Percentiles rank a stretch among this genome's conserved stretches.
Evolutionary conservation across 2,329 filamentous ascomycete species (phyloP).

Genomic region (Penicillium sp.): DNA sequence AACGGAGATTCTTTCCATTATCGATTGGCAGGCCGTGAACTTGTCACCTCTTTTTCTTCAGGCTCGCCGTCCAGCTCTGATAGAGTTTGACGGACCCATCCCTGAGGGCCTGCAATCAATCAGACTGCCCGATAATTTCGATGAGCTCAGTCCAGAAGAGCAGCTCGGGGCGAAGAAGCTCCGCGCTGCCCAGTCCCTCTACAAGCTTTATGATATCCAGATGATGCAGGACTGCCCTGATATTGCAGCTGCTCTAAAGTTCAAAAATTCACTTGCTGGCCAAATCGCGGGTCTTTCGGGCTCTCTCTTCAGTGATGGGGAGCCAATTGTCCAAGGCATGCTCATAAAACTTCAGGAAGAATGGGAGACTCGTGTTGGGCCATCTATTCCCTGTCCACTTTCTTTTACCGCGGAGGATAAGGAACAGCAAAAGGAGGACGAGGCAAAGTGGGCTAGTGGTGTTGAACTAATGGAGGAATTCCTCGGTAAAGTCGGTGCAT

Average conservation of each 20-base stretch:
- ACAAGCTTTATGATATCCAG: not conserved
- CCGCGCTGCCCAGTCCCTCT: not conserved
- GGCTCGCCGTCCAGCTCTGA: not conserved
- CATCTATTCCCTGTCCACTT: not conserved
- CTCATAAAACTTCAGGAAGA: not conserved
- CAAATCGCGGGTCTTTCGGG: not conserved
- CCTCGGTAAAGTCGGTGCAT: not conserved
- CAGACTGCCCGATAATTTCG: not conserved
- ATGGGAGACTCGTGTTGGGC: not conserved
- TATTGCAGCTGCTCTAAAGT: not conserved
- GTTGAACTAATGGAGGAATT: not conserved
- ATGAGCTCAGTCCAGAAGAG: not conserved
- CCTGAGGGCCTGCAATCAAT: not conserved
- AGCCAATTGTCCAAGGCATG: not conserved
- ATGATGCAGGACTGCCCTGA: not conserved
- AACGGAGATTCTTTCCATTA: not conserved
- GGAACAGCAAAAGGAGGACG: not conserved
- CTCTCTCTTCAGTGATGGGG: not conserved
- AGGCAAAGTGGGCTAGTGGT: not conserved
- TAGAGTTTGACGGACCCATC: not conserved
- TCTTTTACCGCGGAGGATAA: not conserved
- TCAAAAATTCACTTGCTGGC: not conserved
- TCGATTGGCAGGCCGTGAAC: not conserved
- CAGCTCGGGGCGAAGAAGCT: not conserved
- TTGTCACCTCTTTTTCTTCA: not conserved